A percentile compares a stretch with the other conserved stretches of the same genome.
Conservation (phyloP, 164 flowering plant species). For the Paratinospora sagittata region DNA sequence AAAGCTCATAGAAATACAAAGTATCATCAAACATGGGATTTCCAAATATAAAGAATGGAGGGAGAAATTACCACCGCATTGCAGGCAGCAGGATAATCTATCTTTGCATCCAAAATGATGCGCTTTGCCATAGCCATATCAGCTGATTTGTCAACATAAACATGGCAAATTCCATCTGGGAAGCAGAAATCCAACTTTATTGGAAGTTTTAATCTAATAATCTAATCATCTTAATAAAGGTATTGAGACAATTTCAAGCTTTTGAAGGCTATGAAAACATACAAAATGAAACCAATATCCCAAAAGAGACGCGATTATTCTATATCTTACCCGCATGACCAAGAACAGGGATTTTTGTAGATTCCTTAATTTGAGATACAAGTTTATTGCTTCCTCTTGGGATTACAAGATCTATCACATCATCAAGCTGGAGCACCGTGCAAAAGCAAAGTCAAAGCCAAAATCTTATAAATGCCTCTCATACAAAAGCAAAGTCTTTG, state of each 20-base stretch:
- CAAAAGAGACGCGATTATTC: background rate
- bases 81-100: conserved; percentile 97
- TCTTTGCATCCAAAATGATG: conserved; percentile 84
- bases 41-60: background rate
- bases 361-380: conserved; percentile 82
- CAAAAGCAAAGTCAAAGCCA: conserved; percentile 3
- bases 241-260: background rate
- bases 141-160: conserved; percentile 88
- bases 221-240: background rate
- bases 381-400: conserved; percentile 99
- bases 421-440: conserved; percentile 71
- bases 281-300: background rate
- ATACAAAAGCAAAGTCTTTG: background rate
- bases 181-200: conserved; percentile 19
- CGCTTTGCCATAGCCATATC: conserved; percentile 66
- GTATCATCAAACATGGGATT: background rate
- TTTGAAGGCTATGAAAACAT: background rate
- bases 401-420: conserved; percentile 97
- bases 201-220: conserved; percentile 3
- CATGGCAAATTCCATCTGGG: conserved; percentile 98
- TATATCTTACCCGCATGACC: conserved; percentile 88
- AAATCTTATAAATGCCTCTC: background rate
- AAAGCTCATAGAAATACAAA: background rate
- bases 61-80: conserved; percentile 75
- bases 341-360: conserved; percentile 96